Conservation (phyloP, 2,329 filamentous ascomycete genomes). For the Aspergillus quadricinctus region DNA sequence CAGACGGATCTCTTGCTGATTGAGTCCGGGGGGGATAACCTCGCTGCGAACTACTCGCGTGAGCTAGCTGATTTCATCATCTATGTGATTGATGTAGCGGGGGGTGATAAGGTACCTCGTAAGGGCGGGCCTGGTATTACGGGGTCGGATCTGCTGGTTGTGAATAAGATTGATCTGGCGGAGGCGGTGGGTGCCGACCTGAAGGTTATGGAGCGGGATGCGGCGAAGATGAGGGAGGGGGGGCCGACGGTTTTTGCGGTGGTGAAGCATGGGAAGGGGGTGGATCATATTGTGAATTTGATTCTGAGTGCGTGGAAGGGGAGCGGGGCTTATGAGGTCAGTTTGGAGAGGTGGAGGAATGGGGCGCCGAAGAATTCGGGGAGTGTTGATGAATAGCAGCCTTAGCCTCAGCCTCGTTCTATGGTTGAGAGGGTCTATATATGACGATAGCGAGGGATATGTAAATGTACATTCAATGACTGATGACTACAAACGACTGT, state of each 20-base stretch:
- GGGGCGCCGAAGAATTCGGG: slow-evolving; percentile 37
- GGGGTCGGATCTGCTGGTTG: slow-evolving; percentile 85
- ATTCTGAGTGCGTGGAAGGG: slow-evolving; percentile 90
- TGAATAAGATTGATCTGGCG: slow-evolving; percentile 96
- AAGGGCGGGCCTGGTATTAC: slow-evolving; percentile 98
- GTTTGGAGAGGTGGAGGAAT: slow-evolving; percentile 42
- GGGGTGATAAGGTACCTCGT: slow-evolving; percentile 91
- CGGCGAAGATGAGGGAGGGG: slow-evolving; percentile 89
- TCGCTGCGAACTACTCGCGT: slow-evolving; percentile 92
- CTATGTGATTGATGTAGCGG: slow-evolving; percentile 96
- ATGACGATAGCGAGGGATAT: neutral
- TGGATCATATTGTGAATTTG: slow-evolving; percentile 82
- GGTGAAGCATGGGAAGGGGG: slow-evolving; percentile 85
- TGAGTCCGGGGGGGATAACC: slow-evolving; percentile 91
- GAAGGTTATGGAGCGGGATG: slow-evolving; percentile 89
- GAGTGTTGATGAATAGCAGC: slow-evolving; percentile 24
- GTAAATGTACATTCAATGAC: slow-evolving; percentile 3
- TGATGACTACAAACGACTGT: neutral
- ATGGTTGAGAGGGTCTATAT: too few species aligned
- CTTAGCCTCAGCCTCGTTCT: too few species aligned
- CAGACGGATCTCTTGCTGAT: slow-evolving; percentile 81
- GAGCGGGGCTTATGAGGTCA: slow-evolving; percentile 63
- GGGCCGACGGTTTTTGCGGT: slow-evolving; percentile 94
- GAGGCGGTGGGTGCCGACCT: slow-evolving; percentile 87
- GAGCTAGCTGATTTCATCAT: slow-evolving; percentile 97